A percentile compares a stretch with the other conserved stretches of the same genome.
phyloP scores from a whole-genome alignment of 2,329 filamentous ascomycete species.

The Exophiala aquamarina region DNA sequence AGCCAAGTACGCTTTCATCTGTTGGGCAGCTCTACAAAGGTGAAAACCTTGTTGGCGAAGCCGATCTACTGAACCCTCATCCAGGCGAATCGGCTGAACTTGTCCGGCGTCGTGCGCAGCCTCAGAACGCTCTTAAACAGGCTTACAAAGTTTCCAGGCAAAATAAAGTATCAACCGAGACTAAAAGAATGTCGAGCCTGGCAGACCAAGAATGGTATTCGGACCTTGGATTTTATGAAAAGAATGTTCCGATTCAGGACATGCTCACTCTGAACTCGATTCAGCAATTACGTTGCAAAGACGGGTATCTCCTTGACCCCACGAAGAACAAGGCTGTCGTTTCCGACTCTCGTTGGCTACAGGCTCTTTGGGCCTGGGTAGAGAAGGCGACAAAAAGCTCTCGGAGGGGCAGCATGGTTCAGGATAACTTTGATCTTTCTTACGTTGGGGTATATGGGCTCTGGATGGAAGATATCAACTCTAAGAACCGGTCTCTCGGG shows the following conservation, averaged over 20 bases:
- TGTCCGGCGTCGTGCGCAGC: constrained; percentile 17
- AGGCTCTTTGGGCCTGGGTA: constrained; percentile 60
- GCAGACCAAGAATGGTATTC: constrained; percentile 22
- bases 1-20: constrained; percentile 16
- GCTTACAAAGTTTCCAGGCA: constrained; percentile 20
- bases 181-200: constrained; percentile 19
- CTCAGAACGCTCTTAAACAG: constrained; percentile 16
- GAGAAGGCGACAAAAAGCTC: constrained; percentile 47
- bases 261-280: constrained; percentile 43
- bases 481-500: constrained; percentile 20
- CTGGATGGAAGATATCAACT: constrained; percentile 57
- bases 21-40: constrained; percentile 20
- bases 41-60: constrained; percentile 1
- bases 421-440: constrained; percentile 58
- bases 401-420: constrained; percentile 53
- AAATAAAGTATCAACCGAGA: constrained; percentile 8
- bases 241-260: constrained; percentile 37
- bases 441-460: constrained; percentile 60
- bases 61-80: not conserved
- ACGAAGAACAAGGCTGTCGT: constrained; percentile 56
- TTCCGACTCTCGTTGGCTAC: constrained; percentile 55
- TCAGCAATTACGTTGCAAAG: constrained; percentile 52
- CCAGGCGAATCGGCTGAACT: constrained; percentile 7
- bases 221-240: constrained; percentile 22
- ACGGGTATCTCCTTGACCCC: constrained; percentile 56